Evolutionary conservation across 2,329 filamentous ascomycete species (phyloP).

Genomic region (Ophiostoma quercus): DNA sequence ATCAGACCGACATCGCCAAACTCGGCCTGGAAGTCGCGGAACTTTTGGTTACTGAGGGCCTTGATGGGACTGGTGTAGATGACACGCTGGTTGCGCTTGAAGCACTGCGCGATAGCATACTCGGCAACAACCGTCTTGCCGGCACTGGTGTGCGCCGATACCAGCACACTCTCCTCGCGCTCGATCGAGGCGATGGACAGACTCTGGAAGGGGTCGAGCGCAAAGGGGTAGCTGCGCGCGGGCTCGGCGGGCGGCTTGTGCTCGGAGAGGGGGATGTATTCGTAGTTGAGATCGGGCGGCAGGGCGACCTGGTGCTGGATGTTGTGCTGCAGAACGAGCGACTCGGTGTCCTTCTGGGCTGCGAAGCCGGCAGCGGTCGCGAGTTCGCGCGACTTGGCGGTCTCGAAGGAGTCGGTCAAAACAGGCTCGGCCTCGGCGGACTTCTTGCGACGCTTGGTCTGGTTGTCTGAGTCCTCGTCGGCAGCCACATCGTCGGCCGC

Average conservation of each 20-base stretch:
- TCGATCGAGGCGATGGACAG: conserved; percentile 92
- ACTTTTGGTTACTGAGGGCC: conserved; percentile 97
- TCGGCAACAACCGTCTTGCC: conserved; percentile 98
- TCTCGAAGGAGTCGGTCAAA: conserved; percentile 90
- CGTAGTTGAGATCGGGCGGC: conserved; percentile 87
- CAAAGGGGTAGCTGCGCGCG: conserved; percentile 79
- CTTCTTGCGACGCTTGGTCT: conserved; percentile 60
- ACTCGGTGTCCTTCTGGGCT: conserved; percentile 56
- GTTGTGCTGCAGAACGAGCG: conserved; percentile 87
- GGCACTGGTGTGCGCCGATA: conserved; percentile 94
- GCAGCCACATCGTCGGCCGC: conserved; percentile 34
- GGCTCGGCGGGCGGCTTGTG: conserved; percentile 87
- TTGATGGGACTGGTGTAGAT: conserved; percentile 99
- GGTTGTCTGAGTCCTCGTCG: conserved; percentile 39
- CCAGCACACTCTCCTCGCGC: conserved; percentile 89
- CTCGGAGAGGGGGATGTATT: conserved; percentile 89
- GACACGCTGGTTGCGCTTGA: conserved; percentile 95
- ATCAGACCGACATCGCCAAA: conserved; percentile 97
- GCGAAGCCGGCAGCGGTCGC: conserved; percentile 68
- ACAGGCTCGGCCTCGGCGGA: conserved; percentile 62
- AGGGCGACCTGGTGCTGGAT: conserved; percentile 97
- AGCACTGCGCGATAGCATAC: conserved; percentile 94
- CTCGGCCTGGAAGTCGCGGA: conserved; percentile 88
- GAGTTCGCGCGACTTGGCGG: conserved; percentile 86
- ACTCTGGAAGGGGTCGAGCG: conserved; percentile 94